Evolutionary conservation across 2,329 filamentous ascomycete genomes (phyloP).

Genomic region (Dothistroma pini): DNA sequence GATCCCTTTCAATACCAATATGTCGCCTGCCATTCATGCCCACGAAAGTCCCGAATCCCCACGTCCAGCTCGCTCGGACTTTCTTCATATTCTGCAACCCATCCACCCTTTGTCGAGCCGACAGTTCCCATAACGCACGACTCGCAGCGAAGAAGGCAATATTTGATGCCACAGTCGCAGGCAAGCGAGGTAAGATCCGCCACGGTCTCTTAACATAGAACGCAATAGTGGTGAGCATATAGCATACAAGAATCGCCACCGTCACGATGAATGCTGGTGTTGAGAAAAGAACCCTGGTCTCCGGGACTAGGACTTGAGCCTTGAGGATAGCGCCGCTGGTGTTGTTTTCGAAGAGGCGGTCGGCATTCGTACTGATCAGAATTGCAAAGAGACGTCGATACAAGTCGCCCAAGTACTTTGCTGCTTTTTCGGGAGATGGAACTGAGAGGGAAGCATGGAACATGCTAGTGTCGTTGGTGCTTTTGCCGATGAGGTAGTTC

Average conservation of each 20-base stretch:
- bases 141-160: conserved; percentile 51
- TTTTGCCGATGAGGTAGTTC: conserved; percentile 45
- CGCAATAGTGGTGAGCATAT: conserved; percentile 41
- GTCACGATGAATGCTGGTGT: conserved; percentile 45
- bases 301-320: conserved; percentile 21
- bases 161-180: conserved; percentile 48
- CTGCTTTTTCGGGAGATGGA: conserved; percentile 34
- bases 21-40: conserved; percentile 48
- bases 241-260: conserved; percentile 42
- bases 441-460: conserved; percentile 37
- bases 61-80: conserved; percentile 24
- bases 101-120: not conserved
- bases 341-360: conserved; percentile 36
- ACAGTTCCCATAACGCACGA: conserved; percentile 39
- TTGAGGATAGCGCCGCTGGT: not conserved
- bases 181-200: conserved; percentile 50
- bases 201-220: conserved; percentile 45
- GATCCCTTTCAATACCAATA: conserved; percentile 51
- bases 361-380: conserved; percentile 42
- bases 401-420: conserved; percentile 24
- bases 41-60: conserved; percentile 51
- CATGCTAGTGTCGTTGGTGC: conserved; percentile 30
- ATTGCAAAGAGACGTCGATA: conserved; percentile 44
- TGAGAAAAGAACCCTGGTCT: conserved; percentile 51
- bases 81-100: not conserved